Conservation (phyloP, 805 yeast genomes). For the Starmera pachycereana region DNA sequence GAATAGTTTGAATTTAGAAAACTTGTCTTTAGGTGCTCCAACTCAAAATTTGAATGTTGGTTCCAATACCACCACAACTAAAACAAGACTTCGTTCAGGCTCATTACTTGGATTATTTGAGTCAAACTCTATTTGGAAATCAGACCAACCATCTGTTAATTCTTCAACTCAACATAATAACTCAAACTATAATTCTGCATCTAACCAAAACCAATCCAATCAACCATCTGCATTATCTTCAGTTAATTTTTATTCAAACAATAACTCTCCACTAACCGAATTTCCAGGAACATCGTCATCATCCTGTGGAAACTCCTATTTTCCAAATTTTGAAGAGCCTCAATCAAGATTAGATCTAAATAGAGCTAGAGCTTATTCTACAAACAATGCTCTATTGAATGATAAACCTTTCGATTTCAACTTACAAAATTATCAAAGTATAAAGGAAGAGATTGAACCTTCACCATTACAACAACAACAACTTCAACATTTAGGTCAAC, state of each 20-base stretch:
- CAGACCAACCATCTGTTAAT: constrained; percentile 23
- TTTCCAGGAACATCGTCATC: constrained; percentile 7
- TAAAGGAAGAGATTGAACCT: constrained; percentile 5
- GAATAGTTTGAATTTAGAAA: constrained; percentile 11
- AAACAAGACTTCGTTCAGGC: constrained; percentile 42
- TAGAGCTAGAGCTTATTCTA: constrained; percentile 19
- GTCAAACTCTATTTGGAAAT: constrained; percentile 51
- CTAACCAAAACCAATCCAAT: background rate
- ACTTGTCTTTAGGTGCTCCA: constrained; percentile 5
- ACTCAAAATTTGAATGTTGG: constrained; percentile 16
- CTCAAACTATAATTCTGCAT: background rate
- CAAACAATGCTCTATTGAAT: constrained; percentile 13
- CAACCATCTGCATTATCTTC: background rate
- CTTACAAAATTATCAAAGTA: constrained; percentile 1
- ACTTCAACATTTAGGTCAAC: constrained; percentile 4
- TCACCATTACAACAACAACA: constrained; percentile 7
- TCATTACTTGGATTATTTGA: constrained; percentile 32
- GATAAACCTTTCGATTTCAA: constrained; percentile 8
- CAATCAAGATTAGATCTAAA: constrained; percentile 6
- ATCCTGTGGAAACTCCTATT: constrained; percentile 10
- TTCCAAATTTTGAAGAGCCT: constrained; percentile 11
- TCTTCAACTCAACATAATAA: constrained; percentile 3
- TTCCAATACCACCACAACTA: constrained; percentile 19
- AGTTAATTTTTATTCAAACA: constrained; percentile 1
- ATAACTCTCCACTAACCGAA: constrained; percentile 2